phyloP scores from a whole-genome alignment of 495 filamentous ascomycete genomes.

The Copromyces sp. region DNA sequence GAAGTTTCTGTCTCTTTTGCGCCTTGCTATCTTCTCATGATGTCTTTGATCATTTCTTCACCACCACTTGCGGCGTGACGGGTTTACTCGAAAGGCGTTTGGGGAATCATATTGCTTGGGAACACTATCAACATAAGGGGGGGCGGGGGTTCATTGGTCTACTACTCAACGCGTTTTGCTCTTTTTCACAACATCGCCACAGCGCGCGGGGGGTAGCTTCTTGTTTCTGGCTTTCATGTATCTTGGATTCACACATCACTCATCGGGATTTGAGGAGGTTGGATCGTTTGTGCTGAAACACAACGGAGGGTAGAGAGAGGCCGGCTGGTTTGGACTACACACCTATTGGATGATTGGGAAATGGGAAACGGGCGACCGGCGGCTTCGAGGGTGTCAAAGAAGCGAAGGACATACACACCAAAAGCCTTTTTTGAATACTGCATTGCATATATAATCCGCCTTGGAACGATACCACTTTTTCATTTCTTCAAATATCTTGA shows the following conservation, averaged over 20 bases:
- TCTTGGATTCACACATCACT: neutral
- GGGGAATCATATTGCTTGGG: conserved; percentile 1
- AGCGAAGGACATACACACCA: neutral
- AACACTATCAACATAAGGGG: neutral
- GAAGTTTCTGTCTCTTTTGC: neutral
- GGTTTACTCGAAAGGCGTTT: conserved; percentile 2
- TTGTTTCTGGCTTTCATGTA: conserved; percentile 1
- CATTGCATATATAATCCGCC: neutral
- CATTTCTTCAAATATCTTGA: neutral
- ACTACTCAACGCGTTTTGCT: neutral
- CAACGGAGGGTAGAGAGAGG: neutral
- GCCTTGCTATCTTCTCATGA: conserved; percentile 7
- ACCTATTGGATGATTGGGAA: neutral
- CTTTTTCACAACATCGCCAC: neutral
- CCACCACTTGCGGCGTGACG: conserved; percentile 9
- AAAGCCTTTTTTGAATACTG: neutral
- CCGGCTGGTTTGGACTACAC: neutral
- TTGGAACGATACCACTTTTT: neutral
- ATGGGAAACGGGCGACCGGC: neutral
- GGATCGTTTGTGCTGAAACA: neutral
- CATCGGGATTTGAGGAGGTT: neutral
- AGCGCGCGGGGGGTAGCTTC: neutral
- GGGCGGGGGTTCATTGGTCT: neutral
- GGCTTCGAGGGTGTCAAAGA: neutral
- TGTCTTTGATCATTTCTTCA: conserved; percentile 7